These are phyloP conservation scores for Xanthoconium stramineum DNA, from an alignment of 768 basidiomycete species.

Conservation along the genomic window DNA sequence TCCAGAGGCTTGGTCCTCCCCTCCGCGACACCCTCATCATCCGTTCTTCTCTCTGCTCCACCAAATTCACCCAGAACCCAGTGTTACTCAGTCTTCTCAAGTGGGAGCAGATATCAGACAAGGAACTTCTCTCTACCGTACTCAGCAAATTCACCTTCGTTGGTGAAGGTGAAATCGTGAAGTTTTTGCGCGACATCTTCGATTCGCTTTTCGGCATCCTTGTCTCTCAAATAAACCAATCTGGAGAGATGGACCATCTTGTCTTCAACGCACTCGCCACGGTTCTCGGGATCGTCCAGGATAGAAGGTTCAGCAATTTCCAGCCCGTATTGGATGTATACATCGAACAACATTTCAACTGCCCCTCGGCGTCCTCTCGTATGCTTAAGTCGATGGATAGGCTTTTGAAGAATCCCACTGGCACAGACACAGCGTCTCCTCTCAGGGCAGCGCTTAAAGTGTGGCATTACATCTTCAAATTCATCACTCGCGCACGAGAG, in stretches of 20 bases:
- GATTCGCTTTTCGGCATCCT: slow-evolving; percentile 91
- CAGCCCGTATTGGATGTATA: slow-evolving; percentile 91
- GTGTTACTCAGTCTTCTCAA: slow-evolving; percentile 75
- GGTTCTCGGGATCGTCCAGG: slow-evolving; percentile 88
- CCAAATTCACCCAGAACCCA: slow-evolving; percentile 85
- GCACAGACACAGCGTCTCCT: slow-evolving; percentile 67
- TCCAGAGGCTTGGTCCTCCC: slow-evolving; percentile 63
- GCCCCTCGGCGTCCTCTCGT: slow-evolving; percentile 74
- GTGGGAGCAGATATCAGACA: slow-evolving; percentile 72
- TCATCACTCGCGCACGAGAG: slow-evolving; percentile 87
- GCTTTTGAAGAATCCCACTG: slow-evolving; percentile 70
- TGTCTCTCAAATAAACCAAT: slow-evolving; percentile 66
- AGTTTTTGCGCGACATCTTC: slow-evolving; percentile 87
- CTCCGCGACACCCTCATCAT: slow-evolving; percentile 76
- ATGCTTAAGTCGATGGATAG: slow-evolving; percentile 87
- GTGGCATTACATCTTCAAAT: slow-evolving; percentile 95
- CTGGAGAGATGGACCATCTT: slow-evolving; percentile 76
- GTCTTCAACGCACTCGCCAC: slow-evolving; percentile 91
- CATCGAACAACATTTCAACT: slow-evolving; percentile 85
- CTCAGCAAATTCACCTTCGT: slow-evolving; percentile 88
- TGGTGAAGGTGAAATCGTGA: slow-evolving; percentile 91
- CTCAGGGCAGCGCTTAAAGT: slow-evolving; percentile 91
- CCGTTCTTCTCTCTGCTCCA: slow-evolving; percentile 90
- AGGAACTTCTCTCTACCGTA: slow-evolving; percentile 63
- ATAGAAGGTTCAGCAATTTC: slow-evolving; percentile 94